Percentiles rank a stretch among this genome's conserved stretches.
phyloP scores from a whole-genome alignment of 768 basidiomycete genomes.

The Lactarius sp. region DNA sequence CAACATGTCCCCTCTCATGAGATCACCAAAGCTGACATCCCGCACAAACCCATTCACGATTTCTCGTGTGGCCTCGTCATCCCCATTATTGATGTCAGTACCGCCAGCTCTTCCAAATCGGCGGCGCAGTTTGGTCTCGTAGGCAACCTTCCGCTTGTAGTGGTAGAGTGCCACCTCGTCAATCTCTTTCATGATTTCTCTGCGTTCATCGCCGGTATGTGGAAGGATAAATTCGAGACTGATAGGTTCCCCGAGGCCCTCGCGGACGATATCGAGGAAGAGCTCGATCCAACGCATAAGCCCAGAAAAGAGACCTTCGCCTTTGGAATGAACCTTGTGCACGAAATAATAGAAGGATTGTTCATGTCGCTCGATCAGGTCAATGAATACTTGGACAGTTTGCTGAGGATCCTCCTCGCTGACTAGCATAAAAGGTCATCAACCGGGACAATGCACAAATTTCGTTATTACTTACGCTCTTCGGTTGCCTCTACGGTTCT shows the following conservation, averaged over 20 bases:
- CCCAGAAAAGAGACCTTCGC: constrained; percentile 86
- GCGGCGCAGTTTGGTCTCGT: constrained; percentile 87
- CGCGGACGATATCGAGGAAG: constrained; percentile 85
- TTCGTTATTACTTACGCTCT: constrained; percentile 55
- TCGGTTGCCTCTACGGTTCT: constrained; percentile 89
- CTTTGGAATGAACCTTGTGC: constrained; percentile 97
- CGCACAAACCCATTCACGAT: constrained; percentile 77
- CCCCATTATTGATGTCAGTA: constrained; percentile 58
- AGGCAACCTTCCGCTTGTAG: constrained; percentile 87
- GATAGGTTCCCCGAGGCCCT: constrained; percentile 69
- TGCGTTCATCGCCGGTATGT: constrained; percentile 71
- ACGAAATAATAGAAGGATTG: constrained; percentile 96
- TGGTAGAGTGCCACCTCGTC: constrained; percentile 90
- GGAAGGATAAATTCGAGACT: constrained; percentile 90
- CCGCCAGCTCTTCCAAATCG: constrained; percentile 60
- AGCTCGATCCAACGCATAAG: constrained; percentile 97
- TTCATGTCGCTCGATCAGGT: constrained; percentile 90
- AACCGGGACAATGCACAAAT: not conserved
- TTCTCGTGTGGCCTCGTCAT: constrained; percentile 78
- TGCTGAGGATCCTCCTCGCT: constrained; percentile 75
- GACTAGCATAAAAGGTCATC: constrained; percentile 40
- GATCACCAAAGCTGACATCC: constrained; percentile 77
- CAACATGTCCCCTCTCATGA: constrained; percentile 71
- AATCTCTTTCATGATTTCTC: constrained; percentile 73
- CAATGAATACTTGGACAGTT: constrained; percentile 91